Conservation (phyloP, 352 stramenopile species). For the Phytophthora ramorum region DNA sequence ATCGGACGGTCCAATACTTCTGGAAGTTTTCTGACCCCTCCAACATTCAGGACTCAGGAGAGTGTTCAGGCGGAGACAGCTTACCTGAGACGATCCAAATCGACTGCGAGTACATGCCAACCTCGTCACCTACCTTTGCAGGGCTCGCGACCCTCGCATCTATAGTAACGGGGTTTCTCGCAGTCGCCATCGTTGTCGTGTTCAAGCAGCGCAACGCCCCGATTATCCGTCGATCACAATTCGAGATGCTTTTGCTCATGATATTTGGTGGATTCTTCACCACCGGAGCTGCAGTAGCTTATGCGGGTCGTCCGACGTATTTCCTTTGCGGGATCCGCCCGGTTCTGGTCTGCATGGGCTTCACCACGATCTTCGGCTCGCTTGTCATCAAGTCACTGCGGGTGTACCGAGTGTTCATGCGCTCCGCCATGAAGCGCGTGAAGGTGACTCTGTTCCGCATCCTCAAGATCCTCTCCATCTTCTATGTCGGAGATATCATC, state of each 20-base stretch:
- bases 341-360: slow-evolving; percentile 42
- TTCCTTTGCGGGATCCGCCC: slow-evolving; percentile 43
- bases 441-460: slow-evolving; percentile 44
- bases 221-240: slow-evolving; percentile 59
- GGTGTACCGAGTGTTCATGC: slow-evolving; percentile 66
- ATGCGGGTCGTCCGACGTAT: slow-evolving; percentile 37
- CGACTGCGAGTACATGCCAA: slow-evolving; percentile 51
- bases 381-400: slow-evolving; percentile 59
- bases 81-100: slow-evolving; percentile 34
- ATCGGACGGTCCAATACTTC: slow-evolving; percentile 38
- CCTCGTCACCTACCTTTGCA: slow-evolving; percentile 26
- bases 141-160: slow-evolving; percentile 12
- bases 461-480: slow-evolving; percentile 47
- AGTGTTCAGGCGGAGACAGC: slow-evolving; percentile 34
- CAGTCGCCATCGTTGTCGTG: slow-evolving; percentile 32
- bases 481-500: slow-evolving; percentile 42
- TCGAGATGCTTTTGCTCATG: slow-evolving; percentile 52
- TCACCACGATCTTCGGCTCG: slow-evolving; percentile 54
- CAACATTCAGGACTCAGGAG: slow-evolving; percentile 23
- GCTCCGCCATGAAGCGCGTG: slow-evolving; percentile 48
- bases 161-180: slow-evolving; percentile 24
- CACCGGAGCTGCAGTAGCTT: slow-evolving; percentile 34
- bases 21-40: slow-evolving; percentile 43
- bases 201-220: slow-evolving; percentile 38
- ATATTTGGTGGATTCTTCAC: slow-evolving; percentile 48